Evolutionary conservation across 2,329 filamentous ascomycete species (phyloP).

Genomic region (Purpureocillium lavendulum): DNA sequence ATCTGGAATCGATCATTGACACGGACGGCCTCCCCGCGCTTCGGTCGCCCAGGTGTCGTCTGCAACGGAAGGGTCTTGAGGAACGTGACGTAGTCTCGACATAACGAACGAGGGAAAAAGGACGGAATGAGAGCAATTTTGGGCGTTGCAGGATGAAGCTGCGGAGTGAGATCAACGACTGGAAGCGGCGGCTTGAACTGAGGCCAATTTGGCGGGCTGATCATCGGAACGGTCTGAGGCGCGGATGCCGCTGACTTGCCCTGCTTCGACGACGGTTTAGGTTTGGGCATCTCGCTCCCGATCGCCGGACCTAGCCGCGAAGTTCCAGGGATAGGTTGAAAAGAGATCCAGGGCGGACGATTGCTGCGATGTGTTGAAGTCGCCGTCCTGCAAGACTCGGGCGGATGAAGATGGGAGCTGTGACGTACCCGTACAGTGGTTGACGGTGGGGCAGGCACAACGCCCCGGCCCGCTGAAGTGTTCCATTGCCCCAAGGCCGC

Average conservation of each 20-base stretch:
- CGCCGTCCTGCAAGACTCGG: too few species aligned
- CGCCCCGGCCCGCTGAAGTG: too few species aligned
- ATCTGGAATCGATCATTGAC: slow-evolving; percentile 89
- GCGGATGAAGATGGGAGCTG: background rate
- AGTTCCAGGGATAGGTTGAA: background rate
- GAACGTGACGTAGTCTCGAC: slow-evolving; percentile 68
- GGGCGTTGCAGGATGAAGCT: slow-evolving; percentile 36
- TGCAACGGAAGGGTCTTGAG: slow-evolving; percentile 59
- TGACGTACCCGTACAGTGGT: too few species aligned
- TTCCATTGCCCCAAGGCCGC: too few species aligned
- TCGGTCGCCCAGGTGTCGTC: slow-evolving; percentile 72
- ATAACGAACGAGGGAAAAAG: slow-evolving; percentile 68
- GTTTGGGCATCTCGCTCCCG: slow-evolving; percentile 21
- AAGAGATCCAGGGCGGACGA: too few species aligned
- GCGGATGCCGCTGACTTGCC: slow-evolving; percentile 14
- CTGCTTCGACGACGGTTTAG: slow-evolving; percentile 11
- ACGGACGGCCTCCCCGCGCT: slow-evolving; percentile 70
- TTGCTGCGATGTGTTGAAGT: too few species aligned
- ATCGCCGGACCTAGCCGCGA: background rate
- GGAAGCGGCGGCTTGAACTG: slow-evolving; percentile 61
- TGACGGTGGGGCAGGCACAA: too few species aligned
- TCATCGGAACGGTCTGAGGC: slow-evolving; percentile 6
- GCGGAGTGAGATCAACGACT: slow-evolving; percentile 52
- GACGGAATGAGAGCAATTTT: slow-evolving; percentile 68
- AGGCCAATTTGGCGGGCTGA: slow-evolving; percentile 55